Conservation (phyloP, 768 basidiomycete genomes). For the Lactifluus subvellereus region DNA sequence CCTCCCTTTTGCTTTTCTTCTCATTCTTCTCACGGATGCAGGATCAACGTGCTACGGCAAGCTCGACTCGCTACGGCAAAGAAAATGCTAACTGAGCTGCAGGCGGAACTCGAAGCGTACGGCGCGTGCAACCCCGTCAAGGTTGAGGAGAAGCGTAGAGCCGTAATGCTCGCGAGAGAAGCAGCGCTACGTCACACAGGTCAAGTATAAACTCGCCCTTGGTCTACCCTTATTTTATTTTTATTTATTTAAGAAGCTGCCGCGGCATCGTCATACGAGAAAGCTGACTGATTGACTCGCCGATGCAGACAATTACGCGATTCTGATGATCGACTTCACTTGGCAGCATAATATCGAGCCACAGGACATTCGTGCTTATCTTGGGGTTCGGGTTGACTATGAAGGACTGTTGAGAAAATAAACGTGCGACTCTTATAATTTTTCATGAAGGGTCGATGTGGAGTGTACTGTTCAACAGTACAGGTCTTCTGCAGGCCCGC, state of each 20-base stretch:
- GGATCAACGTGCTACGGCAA: constrained; percentile 48
- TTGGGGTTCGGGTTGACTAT: constrained; percentile 67
- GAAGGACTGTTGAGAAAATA: constrained; percentile 50
- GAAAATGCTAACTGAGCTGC: constrained; percentile 45
- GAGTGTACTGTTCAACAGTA: not conserved
- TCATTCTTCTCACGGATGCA: constrained; percentile 28
- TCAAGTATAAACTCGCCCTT: constrained; percentile 29
- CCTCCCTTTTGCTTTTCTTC: not conserved
- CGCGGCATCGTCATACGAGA: not conserved
- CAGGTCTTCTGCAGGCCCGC: not conserved
- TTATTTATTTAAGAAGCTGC: not conserved
- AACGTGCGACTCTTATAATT: not conserved
- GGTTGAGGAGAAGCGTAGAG: constrained; percentile 71
- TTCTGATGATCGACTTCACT: constrained; percentile 59
- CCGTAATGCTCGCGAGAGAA: constrained; percentile 71
- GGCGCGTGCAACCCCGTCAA: constrained; percentile 81
- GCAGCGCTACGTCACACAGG: constrained; percentile 87
- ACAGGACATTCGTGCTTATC: constrained; percentile 57
- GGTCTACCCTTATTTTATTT: not conserved
- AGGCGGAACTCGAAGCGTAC: constrained; percentile 68
- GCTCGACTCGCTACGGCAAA: constrained; percentile 43
- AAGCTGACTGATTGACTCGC: not conserved
- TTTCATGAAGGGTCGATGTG: not conserved
- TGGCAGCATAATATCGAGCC: constrained; percentile 46
- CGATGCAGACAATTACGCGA: constrained; percentile 59